Evolutionary conservation across 441 rosid genomes (phyloP).

Genomic region (Populus hybrid): DNA sequence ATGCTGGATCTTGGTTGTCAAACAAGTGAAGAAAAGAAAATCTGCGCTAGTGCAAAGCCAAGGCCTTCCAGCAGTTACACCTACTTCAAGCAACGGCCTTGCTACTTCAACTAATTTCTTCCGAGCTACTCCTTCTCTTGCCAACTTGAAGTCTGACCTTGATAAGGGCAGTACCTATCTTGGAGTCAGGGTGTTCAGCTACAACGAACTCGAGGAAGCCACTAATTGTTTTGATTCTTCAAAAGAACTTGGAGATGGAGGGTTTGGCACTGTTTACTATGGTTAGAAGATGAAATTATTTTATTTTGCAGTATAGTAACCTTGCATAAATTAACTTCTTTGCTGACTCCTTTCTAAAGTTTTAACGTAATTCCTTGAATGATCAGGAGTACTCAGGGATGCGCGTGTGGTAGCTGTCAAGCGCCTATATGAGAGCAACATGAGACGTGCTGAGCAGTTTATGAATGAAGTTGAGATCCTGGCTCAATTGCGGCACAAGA

Average conservation of each 20-base stretch:
- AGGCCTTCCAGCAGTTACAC: constrained; percentile 26
- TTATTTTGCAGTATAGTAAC: too few species aligned
- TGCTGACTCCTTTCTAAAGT: neutral
- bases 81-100: too few species aligned
- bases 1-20: constrained; percentile 15
- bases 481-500: constrained; percentile 40
- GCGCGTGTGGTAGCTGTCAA: constrained; percentile 61
- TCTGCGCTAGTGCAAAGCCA: constrained; percentile 29
- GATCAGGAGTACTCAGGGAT: constrained; percentile 51
- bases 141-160: constrained; percentile 33
- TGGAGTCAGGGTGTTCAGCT: constrained; percentile 70
- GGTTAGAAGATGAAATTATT: constrained; percentile 36
- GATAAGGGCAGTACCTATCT: constrained; percentile 53
- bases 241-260: constrained; percentile 88
- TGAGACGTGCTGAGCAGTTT: constrained; percentile 57
- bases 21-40: constrained; percentile 29
- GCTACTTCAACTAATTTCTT: constrained; percentile 35
- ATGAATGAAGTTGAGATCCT: constrained; percentile 57
- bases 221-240: constrained; percentile 63
- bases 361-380: constrained; percentile 1
- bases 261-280: constrained; percentile 79
- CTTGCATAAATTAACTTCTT: neutral
- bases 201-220: constrained; percentile 73
- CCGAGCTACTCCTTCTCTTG: constrained; percentile 35
- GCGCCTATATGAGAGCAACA: constrained; percentile 49